phyloP scores from a whole-genome alignment of 805 yeast genomes.

The Ascoidea asiatica region DNA sequence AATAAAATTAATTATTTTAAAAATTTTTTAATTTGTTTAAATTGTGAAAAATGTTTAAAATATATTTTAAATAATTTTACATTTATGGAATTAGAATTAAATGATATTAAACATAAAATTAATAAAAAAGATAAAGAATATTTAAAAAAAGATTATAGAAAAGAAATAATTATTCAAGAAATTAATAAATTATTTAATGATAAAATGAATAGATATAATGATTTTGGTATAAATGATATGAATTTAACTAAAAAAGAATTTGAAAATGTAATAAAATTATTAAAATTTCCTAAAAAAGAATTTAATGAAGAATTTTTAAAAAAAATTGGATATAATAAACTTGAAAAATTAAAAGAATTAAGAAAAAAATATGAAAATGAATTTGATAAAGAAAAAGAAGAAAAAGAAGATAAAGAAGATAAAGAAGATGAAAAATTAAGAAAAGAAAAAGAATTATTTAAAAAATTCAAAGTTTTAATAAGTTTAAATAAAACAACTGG shows the following conservation, averaged over 20 bases:
- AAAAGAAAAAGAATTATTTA: background rate
- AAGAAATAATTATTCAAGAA: too few relatives aligned
- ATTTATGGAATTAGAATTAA: background rate
- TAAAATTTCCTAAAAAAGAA: background rate
- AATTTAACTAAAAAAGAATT: background rate
- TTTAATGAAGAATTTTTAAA: background rate
- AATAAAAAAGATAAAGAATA: too few relatives aligned
- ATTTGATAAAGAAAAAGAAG: background rate
- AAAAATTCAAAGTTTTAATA: too few relatives aligned
- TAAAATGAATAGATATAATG: background rate
- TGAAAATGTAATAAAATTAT: background rate
- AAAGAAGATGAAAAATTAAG: background rate
- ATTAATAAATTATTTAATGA: too few relatives aligned
- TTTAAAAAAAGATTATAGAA: too few relatives aligned
- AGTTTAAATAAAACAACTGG: background rate
- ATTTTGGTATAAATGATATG: background rate
- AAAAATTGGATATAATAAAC: background rate
- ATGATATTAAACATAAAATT: background rate
- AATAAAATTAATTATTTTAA: too few relatives aligned
- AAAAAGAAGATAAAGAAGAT: slow-evolving; percentile 1
- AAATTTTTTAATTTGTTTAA: background rate
- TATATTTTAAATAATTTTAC: too few relatives aligned
- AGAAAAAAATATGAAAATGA: background rate
- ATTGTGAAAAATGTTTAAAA: background rate
- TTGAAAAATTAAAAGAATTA: background rate